Percentiles rank a stretch among this genome's conserved stretches.
Conservation (phyloP, 2,329 filamentous ascomycete genomes). For the Sporothrix dimorphospora region DNA sequence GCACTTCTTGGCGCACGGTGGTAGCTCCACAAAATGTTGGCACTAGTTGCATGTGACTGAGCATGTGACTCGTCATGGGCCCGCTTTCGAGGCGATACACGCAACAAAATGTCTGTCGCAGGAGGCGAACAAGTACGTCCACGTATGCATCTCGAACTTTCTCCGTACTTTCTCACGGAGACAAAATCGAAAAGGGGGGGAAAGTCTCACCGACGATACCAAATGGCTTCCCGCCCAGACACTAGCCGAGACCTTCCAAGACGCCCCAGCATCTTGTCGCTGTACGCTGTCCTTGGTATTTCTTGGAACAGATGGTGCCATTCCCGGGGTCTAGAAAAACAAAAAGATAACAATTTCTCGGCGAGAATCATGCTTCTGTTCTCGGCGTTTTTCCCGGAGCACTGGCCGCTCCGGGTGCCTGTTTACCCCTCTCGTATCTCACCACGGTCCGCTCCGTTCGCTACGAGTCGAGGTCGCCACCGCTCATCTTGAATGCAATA, state of each 20-base stretch:
- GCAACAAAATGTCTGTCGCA: background rate
- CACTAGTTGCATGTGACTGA: constrained; percentile 17
- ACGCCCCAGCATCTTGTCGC: constrained; percentile 13
- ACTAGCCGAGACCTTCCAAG: constrained; percentile 22
- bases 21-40: background rate
- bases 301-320: constrained; percentile 17
- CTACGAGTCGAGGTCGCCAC: background rate
- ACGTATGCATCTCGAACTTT: background rate
- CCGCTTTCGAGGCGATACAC: background rate
- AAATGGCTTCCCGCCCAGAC: constrained; percentile 12
- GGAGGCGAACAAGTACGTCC: background rate
- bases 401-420: background rate
- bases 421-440: background rate
- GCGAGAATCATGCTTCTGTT: background rate
- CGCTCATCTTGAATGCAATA: background rate
- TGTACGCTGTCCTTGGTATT: constrained; percentile 16
- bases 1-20: constrained; percentile 18
- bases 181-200: background rate
- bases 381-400: background rate
- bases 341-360: background rate
- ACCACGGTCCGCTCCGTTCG: constrained; percentile 10
- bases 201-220: constrained; percentile 6
- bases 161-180: background rate
- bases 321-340: background rate
- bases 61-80: constrained; percentile 15